Conservation (phyloP, 1,139 yeast genomes). For the Yamadazyma dendronema region DNA sequence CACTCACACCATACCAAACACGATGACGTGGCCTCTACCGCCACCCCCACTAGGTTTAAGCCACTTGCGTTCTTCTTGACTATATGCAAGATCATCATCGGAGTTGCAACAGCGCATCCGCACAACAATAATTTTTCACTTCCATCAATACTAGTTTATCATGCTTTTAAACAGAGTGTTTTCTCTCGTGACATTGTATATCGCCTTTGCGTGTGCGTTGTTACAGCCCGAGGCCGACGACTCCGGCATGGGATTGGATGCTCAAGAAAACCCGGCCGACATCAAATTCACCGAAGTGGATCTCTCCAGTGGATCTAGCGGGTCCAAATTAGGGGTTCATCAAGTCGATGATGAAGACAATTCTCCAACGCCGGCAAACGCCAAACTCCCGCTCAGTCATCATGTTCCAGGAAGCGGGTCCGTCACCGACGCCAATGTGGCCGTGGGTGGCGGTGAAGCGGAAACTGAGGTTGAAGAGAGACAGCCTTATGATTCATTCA, state of each 20-base stretch:
- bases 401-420: conserved; percentile 5
- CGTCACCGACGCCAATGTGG: background rate
- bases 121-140: background rate
- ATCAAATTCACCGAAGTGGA: conserved; percentile 16
- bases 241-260: background rate
- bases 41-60: no score
- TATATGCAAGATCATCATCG: no score
- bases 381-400: conserved; percentile 25
- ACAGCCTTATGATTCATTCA: conserved; percentile 46
- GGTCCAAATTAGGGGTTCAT: conserved; percentile 24
- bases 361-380: conserved; percentile 26
- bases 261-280: conserved; percentile 11
- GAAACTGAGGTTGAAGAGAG: conserved; percentile 13
- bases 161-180: conserved; percentile 4
- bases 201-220: conserved; percentile 4
- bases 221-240: conserved; percentile 3
- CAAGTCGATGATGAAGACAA: conserved; percentile 29
- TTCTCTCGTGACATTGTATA: background rate
- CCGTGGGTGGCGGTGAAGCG: conserved; percentile 3
- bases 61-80: no score
- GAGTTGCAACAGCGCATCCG: background rate
- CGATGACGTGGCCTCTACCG: no score
- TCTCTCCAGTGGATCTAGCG: conserved; percentile 14
- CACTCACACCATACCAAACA: no score
- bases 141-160: background rate